Base-by-base conservation (phyloP, 768 basidiomycete species). In the Suillus subaureus region DNA sequence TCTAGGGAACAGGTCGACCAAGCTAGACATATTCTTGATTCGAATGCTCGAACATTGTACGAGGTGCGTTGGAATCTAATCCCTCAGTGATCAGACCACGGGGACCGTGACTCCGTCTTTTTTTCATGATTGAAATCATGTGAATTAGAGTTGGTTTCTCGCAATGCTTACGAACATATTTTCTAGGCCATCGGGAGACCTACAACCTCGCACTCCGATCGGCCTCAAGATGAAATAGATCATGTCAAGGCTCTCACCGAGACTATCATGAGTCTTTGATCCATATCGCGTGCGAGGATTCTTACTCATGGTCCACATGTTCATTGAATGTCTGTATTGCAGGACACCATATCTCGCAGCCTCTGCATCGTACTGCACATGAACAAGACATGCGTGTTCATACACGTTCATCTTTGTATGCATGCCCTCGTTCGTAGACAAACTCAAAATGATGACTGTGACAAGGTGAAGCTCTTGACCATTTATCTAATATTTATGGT, bases 21-120 rank as follows among this genome's bases (percentile, higher is more conserved):
- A 28, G 62, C 71, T 42, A 67, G 75, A 45, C 72, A 76, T 35
- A 68, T 39, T 51, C 65, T 79, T 31, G 70, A 77, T 52, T 71
- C 69, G 31, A 71, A 78, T 31, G 63, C 70, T 6, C 66, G 66
- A 54, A 43, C 68, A 31, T 35, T 78, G 61, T 78, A 78, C 61
- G 57, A 65, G 37, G 75, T 76, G 39, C 45, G 74, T 62, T 40
- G 62, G 26, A 11, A n/a, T 33, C 1, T 21, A 61, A 13, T 26
- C 12, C 23, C 13, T 45, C 12, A 5, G 39, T 35, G 26, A 55
- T 61, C 16, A 31, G 16, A 31, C 28, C 28, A 18, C 4, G 18
- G 21, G 21, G 15, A 51, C 15, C 0, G 35, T 16, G 4, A 15
- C 16, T 37, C 35, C 8, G 35, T 35, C 35, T 1, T n/a, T 13